Conservation (phyloP, 2,329 filamentous ascomycete genomes). For the Diaporthe nobilis region DNA sequence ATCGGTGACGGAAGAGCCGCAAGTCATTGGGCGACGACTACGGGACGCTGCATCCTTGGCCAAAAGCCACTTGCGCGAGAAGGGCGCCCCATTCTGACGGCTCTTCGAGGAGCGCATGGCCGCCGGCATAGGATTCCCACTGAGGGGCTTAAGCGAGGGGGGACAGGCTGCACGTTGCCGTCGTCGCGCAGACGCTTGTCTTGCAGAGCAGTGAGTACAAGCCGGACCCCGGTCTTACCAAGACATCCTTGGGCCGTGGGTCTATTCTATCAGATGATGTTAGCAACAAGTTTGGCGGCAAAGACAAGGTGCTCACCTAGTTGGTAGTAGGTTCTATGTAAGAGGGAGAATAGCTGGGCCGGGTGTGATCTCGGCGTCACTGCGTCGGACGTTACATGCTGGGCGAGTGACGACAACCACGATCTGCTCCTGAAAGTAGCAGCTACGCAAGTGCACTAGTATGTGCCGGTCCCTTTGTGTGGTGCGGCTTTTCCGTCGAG, state of each 20-base stretch:
- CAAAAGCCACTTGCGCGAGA: constrained; percentile 17
- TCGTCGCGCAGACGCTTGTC: constrained; percentile 31
- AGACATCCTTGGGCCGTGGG: constrained; percentile 5
- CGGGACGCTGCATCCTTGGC: constrained; percentile 29
- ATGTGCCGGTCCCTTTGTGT: not conserved
- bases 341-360: constrained; percentile 7
- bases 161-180: constrained; percentile 30
- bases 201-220: constrained; percentile 8
- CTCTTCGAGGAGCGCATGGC: constrained; percentile 25
- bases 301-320: not conserved
- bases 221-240: constrained; percentile 17
- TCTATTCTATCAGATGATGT: constrained; percentile 28
- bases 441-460: constrained; percentile 10
- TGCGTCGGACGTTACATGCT: constrained; percentile 28
- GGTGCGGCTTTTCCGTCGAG: not conserved
- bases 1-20: constrained; percentile 23
- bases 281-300: not conserved
- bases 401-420: constrained; percentile 4
- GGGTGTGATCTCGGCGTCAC: constrained; percentile 20
- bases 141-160: constrained; percentile 27
- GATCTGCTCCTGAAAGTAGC: constrained; percentile 2
- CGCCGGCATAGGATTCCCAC: constrained; percentile 28
- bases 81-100: constrained; percentile 23
- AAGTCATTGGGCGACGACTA: constrained; percentile 24
- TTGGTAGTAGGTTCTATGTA: not conserved